Evolutionary conservation across 2,329 filamentous ascomycete species (phyloP), one percentile per base, ranked within the genome.

Genomic region (Metarhizium rileyi): DNA sequence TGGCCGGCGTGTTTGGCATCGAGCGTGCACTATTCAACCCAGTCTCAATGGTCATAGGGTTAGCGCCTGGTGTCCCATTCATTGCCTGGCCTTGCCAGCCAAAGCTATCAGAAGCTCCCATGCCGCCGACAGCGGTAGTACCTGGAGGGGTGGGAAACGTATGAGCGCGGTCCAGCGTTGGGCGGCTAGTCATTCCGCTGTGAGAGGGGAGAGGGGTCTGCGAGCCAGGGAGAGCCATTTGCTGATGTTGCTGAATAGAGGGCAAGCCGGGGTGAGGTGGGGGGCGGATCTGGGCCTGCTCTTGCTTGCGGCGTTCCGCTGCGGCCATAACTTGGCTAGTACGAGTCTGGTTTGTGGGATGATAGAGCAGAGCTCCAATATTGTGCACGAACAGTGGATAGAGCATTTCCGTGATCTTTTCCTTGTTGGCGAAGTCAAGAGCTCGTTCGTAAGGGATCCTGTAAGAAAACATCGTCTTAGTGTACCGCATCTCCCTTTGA

Each of bases 391-490:
- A 98, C 45, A 98, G 75, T 47, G 93, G 93, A 67, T 97, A 98
- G 49, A 97, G 73, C 44, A 90, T 74, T 69, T 97, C 91, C 0
- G 93, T 97, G 56, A 97, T 98, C 72, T 97, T 97, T 70, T 98
- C 93, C 77, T 96, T 97, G 74, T 98, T 98, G 56, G 93, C 93
- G 65, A 98, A 97, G 61, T 97, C 93, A 48, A 98, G 73, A n/a
- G 93, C 93, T 57, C 93, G 85, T 59, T 97, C 93, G 61, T 95
- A 97, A 2, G 93, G 93, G 61, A 98, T 98, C 90, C 90, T 96
- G 59, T 18, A 41, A 26, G 23, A 18, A 40, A 27, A 12, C 16
- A 45, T 52, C 56, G 56, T 55, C 53, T 66, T 57, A 65, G 64
- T 49, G 33, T 40, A 42, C 46, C 44, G 35, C 35, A 14, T n/a